These are phyloP conservation scores for Aureobasidium sp. DNA, from an alignment of 2,329 filamentous ascomycete genomes.

Conservation along the genomic window DNA sequence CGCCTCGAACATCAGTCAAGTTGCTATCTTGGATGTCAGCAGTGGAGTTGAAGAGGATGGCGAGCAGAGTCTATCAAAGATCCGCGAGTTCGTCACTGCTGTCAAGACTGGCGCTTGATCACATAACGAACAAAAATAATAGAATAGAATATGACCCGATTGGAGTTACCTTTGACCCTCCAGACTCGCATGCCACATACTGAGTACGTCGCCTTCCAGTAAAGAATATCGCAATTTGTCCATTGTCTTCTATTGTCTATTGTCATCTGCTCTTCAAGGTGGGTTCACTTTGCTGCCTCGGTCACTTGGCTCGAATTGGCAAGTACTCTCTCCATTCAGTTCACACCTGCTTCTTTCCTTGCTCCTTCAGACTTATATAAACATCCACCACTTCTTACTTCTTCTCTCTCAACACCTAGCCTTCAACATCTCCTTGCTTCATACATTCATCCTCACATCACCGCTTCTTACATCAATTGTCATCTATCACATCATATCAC, in stretches of 20 bases:
- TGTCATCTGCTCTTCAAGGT: too few relatives aligned
- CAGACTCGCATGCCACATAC: too few relatives aligned
- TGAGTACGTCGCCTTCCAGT: too few relatives aligned
- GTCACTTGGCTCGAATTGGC: neutral
- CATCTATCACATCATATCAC: too few relatives aligned
- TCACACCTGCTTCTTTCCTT: neutral
- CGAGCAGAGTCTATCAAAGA: conserved; percentile 71
- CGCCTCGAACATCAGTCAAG: conserved; percentile 50
- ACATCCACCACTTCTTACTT: neutral
- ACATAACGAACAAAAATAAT: neutral
- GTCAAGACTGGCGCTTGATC: conserved; percentile 8
- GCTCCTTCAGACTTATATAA: neutral
- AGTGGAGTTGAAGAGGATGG: conserved; percentile 85
- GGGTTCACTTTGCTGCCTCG: too few relatives aligned
- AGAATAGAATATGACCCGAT: neutral
- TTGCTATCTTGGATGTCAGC: conserved; percentile 84
- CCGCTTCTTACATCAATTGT: neutral
- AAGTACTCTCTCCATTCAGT: neutral
- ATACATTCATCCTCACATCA: neutral
- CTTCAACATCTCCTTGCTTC: neutral
- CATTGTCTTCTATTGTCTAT: too few relatives aligned
- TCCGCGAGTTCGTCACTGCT: conserved; percentile 42
- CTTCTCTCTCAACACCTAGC: too few relatives aligned
- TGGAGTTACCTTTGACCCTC: neutral
- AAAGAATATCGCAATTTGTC: too few relatives aligned